Evolutionary conservation across 2,329 filamentous ascomycete species (phyloP).

Genomic region (Monilinia fructigena): DNA sequence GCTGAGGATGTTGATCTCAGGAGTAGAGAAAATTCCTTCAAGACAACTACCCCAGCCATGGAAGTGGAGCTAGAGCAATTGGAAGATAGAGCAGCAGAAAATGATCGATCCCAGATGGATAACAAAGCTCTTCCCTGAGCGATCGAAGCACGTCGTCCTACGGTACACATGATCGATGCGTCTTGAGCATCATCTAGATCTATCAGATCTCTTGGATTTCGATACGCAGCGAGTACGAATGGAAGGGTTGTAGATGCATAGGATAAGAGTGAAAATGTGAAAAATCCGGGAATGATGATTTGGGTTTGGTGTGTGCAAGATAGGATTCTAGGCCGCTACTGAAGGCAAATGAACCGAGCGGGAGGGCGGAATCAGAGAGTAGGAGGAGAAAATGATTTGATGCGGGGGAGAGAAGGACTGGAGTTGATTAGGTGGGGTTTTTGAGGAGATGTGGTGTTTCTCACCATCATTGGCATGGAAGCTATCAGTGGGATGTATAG

Average conservation of each 20-base stretch:
- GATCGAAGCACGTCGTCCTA: constrained; percentile 71
- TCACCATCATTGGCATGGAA: constrained; percentile 13
- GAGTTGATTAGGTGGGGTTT: constrained; percentile 19
- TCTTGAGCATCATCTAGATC: constrained; percentile 73
- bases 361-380: constrained; percentile 77
- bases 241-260: constrained; percentile 72
- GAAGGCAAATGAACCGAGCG: constrained; percentile 84
- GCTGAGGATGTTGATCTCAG: constrained; percentile 33
- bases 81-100: constrained; percentile 46
- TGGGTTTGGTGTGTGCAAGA: constrained; percentile 61
- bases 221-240: constrained; percentile 69
- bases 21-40: constrained; percentile 36
- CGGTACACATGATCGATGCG: constrained; percentile 74
- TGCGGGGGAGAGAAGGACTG: constrained; percentile 31
- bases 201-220: constrained; percentile 51
- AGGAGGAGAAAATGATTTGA: constrained; percentile 67
- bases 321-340: constrained; percentile 80
- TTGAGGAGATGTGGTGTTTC: background rate
- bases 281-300: constrained; percentile 61
- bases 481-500: constrained; percentile 30
- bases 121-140: constrained; percentile 75
- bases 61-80: constrained; percentile 26
- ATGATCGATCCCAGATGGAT: constrained; percentile 72
- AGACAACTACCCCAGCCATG: constrained; percentile 28
- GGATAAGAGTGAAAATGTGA: constrained; percentile 67